Conservation (phyloP, 441 rosid genomes). For the Erodium chrysanthum region DNA sequence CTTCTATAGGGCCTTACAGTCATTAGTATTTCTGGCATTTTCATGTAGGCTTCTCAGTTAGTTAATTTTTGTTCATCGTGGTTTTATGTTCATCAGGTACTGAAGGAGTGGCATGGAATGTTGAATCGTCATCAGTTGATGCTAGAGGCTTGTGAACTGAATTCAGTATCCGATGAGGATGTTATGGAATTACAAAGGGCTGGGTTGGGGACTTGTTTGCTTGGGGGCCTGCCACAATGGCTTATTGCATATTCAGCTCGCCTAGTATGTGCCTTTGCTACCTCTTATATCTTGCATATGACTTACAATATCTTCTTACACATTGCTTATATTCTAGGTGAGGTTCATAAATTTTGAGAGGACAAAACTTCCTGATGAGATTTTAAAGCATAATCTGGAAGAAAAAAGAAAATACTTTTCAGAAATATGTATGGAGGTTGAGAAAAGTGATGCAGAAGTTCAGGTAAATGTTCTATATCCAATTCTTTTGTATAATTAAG, state of each 20-base stretch:
- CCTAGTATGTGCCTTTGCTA: conserved; percentile 44
- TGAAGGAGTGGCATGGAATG: conserved; percentile 86
- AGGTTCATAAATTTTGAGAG: conserved; percentile 92
- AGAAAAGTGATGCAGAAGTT: conserved; percentile 96
- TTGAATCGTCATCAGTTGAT: conserved; percentile 76
- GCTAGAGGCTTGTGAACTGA: conserved; percentile 81
- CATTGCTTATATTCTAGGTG: conserved; percentile 40
- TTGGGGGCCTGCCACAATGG: conserved; percentile 97
- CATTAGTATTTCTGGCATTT: no score
- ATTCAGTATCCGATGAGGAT: conserved; percentile 88
- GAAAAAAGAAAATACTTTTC: conserved; percentile 79
- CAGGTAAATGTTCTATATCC: conserved; percentile 47
- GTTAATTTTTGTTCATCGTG: no score
- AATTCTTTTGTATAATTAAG: no score
- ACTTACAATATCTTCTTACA: background rate
- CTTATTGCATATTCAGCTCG: conserved; percentile 91
- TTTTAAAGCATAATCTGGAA: conserved; percentile 83
- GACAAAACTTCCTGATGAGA: conserved; percentile 90
- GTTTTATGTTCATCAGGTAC: conserved; percentile 41
- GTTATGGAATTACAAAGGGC: conserved; percentile 95
- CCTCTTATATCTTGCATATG: conserved; percentile 7
- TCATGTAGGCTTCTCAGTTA: no score
- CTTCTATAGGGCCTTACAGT: no score
- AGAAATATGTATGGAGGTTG: conserved; percentile 70
- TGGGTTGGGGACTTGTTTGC: conserved; percentile 94